phyloP scores from a whole-genome alignment of 2,329 filamentous ascomycete species.

The Cryphonectria japonica region DNA sequence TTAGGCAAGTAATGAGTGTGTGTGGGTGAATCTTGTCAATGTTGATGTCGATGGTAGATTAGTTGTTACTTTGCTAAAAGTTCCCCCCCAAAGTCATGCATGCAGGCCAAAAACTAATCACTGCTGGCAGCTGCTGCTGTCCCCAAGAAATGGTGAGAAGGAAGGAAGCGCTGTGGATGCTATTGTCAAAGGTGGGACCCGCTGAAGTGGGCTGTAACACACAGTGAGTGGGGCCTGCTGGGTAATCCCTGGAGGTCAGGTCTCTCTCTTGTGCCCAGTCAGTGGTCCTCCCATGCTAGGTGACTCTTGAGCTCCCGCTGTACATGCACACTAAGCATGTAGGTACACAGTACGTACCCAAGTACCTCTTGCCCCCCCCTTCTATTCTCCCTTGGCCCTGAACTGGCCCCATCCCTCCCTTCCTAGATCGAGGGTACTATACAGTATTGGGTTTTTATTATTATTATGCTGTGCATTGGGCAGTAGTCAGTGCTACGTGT shows the following conservation, averaged over 20 bases:
- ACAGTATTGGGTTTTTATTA: neutral
- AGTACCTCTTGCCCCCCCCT: neutral
- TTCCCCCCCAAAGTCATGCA: neutral
- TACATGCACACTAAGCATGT: neutral
- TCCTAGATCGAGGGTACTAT: neutral
- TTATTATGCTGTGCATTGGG: neutral
- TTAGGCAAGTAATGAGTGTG: too few species aligned
- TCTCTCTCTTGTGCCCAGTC: neutral
- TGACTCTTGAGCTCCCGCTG: slow-evolving; percentile 3
- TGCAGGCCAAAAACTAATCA: neutral
- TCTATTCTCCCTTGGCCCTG: neutral
- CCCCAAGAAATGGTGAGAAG: neutral
- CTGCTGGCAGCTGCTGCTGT: neutral
- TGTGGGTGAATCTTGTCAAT: too few species aligned
- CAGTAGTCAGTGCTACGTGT: neutral
- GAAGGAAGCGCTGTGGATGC: neutral
- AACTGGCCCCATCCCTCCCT: neutral
- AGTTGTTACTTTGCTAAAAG: neutral
- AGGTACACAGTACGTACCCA: neutral
- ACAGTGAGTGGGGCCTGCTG: neutral
- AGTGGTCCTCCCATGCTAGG: neutral
- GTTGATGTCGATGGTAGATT: neutral
- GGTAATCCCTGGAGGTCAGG: neutral
- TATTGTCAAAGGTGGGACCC: neutral
- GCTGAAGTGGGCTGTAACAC: slow-evolving; percentile 7